phyloP scores from a whole-genome alignment of 2,329 filamentous ascomycete species.

The Aschersonia sp. region DNA sequence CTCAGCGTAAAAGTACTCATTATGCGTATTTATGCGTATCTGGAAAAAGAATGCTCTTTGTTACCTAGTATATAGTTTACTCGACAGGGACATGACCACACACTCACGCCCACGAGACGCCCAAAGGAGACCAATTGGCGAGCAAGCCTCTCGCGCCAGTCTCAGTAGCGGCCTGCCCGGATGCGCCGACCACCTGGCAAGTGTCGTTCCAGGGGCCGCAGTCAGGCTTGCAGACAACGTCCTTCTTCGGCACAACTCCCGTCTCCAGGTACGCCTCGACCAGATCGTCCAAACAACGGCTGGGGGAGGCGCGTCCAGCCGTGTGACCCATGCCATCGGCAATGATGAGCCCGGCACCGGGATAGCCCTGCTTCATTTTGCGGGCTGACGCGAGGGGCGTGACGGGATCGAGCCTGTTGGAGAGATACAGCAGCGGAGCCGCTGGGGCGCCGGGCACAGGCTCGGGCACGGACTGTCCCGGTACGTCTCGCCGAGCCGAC shows the following conservation, averaged over 20 bases:
- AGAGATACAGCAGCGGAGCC: conserved; percentile 18
- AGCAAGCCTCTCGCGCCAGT: too few species aligned
- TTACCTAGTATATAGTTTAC: too few species aligned
- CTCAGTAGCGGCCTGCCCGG: too few species aligned
- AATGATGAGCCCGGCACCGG: conserved; percentile 14
- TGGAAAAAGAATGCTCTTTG: too few species aligned
- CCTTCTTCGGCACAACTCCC: conserved; percentile 12
- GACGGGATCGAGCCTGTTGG: conserved; percentile 26
- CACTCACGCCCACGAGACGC: not conserved
- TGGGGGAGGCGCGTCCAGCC: conserved; percentile 6
- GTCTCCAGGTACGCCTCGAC: conserved; percentile 15
- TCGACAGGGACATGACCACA: too few species aligned
- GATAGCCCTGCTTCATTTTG: conserved; percentile 11
- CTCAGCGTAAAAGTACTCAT: too few species aligned
- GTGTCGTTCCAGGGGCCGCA: conserved; percentile 8
- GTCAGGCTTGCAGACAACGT: conserved; percentile 2
- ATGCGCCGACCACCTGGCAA: not conserved
- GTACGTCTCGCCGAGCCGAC: conserved; percentile 3
- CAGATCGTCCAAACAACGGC: conserved; percentile 7
- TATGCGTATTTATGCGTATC: too few species aligned
- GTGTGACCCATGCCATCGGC: conserved; percentile 15
- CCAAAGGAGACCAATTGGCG: not conserved
- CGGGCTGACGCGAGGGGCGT: conserved; percentile 22
- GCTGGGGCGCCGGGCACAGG: conserved; percentile 4
- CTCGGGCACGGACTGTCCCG: not conserved